Evolutionary conservation across 352 stramenopile genomes (phyloP), one percentile per base, ranked within the genome.

Genomic region (Pythium coloratum): DNA sequence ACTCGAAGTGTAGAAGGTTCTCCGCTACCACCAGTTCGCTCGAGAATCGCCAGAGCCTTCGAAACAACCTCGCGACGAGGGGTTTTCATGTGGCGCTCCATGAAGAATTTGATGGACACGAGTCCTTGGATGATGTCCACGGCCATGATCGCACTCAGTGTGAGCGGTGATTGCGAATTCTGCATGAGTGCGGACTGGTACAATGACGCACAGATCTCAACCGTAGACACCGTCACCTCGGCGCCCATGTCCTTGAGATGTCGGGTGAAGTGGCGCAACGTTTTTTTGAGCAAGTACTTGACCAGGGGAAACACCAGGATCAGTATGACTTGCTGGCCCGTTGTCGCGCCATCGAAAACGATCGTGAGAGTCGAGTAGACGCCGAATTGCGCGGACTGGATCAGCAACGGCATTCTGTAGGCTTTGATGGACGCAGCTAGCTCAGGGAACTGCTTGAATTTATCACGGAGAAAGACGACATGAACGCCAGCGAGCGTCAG

Each of bases 171-270:
- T 10, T 56, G 30, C 20, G 62, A 1, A 3, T 46, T 62, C 24
- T 74, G 68, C 53, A 74, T 57, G 46, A 74, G 60, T 58, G 67
- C 67, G 0, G 68, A 55, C 46, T 74, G 68, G 59, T 74, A 70
- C 24, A 74, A 34, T 30, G 68, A 74, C 4, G 62, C 62, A 28
- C 50, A 67, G 30, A 74, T 74, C 62, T 74, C 68, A 8, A 74
- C 40, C 3, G 57, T 67, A 1, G 53, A 66, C 24, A 74, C 26
- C 1, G 30, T 34, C 34, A 74, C 51, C 38, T 74, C 68, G 13
- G 2, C 18, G 30, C 62, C 60, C 47, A 58, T 64, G 9, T 74
- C 62, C 3, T 38, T 30, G 7, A 74, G 51, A 3, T 9, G 28
- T 10, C 10, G 3, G 0, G 62, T 55, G 40, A 42, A 40, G 6